A percentile compares a stretch with the other conserved stretches of the same genome.
phyloP scores from a whole-genome alignment of 805 yeast genomes.

The Clavispora fructus region DNA sequence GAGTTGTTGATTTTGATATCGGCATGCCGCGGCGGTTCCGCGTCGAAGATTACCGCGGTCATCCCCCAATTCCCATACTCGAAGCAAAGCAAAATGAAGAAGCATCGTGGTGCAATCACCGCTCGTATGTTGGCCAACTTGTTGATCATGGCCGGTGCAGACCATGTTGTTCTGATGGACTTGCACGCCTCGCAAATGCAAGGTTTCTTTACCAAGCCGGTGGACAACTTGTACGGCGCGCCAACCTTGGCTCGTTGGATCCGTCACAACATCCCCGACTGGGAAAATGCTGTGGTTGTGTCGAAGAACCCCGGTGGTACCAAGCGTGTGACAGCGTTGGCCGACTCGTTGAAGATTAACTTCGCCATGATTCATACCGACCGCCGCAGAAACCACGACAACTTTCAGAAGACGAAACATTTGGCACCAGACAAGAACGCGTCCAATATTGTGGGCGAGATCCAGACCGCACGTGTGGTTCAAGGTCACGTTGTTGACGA shows the following conservation, averaged over 20 bases:
- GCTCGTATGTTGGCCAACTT: constrained; percentile 97
- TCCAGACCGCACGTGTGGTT: constrained; percentile 93
- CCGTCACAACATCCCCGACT: constrained; percentile 79
- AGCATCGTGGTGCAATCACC: constrained; percentile 97
- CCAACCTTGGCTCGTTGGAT: constrained; percentile 97
- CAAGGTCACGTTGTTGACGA: constrained; percentile 97
- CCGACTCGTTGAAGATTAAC: constrained; percentile 92
- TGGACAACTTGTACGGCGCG: constrained; percentile 92
- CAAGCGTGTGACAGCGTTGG: constrained; percentile 93
- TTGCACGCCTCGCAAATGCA: constrained; percentile 97
- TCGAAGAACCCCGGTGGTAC: constrained; percentile 99
- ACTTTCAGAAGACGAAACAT: constrained; percentile 34
- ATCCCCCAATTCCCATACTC: constrained; percentile 97
- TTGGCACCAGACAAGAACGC: constrained; percentile 51
- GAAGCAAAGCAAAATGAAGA: constrained; percentile 91
- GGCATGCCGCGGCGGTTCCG: constrained; percentile 97
- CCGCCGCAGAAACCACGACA: constrained; percentile 82
- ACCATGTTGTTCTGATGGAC: constrained; percentile 97
- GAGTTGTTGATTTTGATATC: constrained; percentile 87
- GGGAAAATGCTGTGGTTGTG: constrained; percentile 86
- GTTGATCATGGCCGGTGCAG: constrained; percentile 97
- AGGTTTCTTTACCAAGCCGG: constrained; percentile 96
- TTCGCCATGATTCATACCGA: constrained; percentile 99
- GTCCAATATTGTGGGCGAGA: constrained; percentile 66
- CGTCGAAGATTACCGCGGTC: constrained; percentile 95